Percentiles rank a stretch among this genome's conserved stretches.
Conservation (phyloP, 306 rosid species). For the Senna siamea region DNA sequence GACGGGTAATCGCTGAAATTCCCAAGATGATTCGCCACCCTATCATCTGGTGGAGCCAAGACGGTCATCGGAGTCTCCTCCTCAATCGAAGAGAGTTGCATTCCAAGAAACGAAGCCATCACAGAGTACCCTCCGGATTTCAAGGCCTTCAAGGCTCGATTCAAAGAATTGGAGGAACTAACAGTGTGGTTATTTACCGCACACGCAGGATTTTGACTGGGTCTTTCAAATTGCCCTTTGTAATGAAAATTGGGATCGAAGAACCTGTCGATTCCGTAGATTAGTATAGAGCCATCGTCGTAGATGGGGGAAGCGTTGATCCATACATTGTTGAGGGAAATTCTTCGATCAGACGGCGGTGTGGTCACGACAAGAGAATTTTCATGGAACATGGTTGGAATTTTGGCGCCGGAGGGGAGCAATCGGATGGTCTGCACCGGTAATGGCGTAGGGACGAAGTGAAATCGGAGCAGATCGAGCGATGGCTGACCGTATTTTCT, state of each 20-base stretch:
- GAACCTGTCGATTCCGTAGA: conserved; percentile 62
- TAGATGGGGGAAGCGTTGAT: conserved; percentile 53
- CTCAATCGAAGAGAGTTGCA: conserved; percentile 54
- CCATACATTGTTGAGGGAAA: conserved; percentile 57
- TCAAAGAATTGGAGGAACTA: conserved; percentile 43
- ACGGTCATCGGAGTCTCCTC: conserved; percentile 56
- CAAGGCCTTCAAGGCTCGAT: conserved; percentile 49
- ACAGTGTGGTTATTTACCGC: conserved; percentile 9
- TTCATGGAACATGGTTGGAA: conserved; percentile 63
- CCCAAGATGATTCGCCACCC: conserved; percentile 43
- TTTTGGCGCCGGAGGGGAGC: conserved; percentile 61
- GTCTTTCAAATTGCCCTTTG: conserved; percentile 17
- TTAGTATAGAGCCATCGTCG: conserved; percentile 62
- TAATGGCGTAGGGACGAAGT: conserved; percentile 56
- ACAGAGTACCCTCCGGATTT: conserved; percentile 53
- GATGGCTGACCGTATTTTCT: conserved; percentile 72
- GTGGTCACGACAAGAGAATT: conserved; percentile 59
- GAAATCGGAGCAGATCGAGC: conserved; percentile 71
- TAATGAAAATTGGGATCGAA: conserved; percentile 55
- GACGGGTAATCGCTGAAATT: conserved; percentile 50
- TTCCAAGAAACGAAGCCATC: conserved; percentile 69
- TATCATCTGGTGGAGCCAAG: conserved; percentile 71
- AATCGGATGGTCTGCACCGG: conserved; percentile 56
- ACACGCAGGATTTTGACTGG: conserved; percentile 39
- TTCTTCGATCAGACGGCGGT: conserved; percentile 29